These are phyloP conservation scores for Trichosporon inkin DNA, from an alignment of 1,284 basidiomycete species.

Conservation along the genomic window DNA sequence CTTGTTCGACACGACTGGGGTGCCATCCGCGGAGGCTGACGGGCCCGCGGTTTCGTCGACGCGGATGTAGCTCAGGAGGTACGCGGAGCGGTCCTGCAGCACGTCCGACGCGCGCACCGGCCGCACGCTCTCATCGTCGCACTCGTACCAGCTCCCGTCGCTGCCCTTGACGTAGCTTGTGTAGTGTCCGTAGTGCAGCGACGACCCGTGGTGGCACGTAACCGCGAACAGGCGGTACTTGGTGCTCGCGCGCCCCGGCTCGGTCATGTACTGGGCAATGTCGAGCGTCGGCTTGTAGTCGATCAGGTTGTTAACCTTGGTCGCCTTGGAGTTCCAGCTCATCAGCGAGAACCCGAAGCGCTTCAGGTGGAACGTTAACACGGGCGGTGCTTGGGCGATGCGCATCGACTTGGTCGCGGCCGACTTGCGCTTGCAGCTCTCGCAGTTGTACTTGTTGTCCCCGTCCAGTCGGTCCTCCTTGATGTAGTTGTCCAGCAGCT, in stretches of 20 bases:
- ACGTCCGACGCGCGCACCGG: slow-evolving; percentile 51
- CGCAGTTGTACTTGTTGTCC: slow-evolving; percentile 95
- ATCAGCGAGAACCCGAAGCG: slow-evolving; percentile 61
- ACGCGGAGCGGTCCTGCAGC: slow-evolving; percentile 72
- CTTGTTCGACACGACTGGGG: slow-evolving; percentile 10
- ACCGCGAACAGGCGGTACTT: slow-evolving; percentile 87
- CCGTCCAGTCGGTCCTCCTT: slow-evolving; percentile 79
- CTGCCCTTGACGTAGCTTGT: slow-evolving; percentile 76
- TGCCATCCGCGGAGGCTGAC: neutral
- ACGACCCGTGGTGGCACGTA: slow-evolving; percentile 86
- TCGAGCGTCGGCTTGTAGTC: slow-evolving; percentile 75
- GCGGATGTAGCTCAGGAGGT: slow-evolving; percentile 86
- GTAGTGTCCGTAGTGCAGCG: slow-evolving; percentile 95
- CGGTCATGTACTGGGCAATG: slow-evolving; percentile 77
- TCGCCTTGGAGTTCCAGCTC: slow-evolving; percentile 58
- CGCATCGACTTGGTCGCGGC: slow-evolving; percentile 53
- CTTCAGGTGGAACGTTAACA: slow-evolving; percentile 96
- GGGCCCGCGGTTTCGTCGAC: slow-evolving; percentile 9
- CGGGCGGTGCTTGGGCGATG: slow-evolving; percentile 77
- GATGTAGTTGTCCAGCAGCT: slow-evolving; percentile 78
- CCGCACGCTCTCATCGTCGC: slow-evolving; percentile 83
- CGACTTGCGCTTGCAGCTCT: slow-evolving; percentile 54
- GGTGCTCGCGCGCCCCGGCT: slow-evolving; percentile 58
- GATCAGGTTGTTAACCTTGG: slow-evolving; percentile 75
- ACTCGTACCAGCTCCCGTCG: slow-evolving; percentile 76